Evolutionary conservation across 1,284 basidiomycete genomes (phyloP).

Genomic region (Malassezia restricta): DNA sequence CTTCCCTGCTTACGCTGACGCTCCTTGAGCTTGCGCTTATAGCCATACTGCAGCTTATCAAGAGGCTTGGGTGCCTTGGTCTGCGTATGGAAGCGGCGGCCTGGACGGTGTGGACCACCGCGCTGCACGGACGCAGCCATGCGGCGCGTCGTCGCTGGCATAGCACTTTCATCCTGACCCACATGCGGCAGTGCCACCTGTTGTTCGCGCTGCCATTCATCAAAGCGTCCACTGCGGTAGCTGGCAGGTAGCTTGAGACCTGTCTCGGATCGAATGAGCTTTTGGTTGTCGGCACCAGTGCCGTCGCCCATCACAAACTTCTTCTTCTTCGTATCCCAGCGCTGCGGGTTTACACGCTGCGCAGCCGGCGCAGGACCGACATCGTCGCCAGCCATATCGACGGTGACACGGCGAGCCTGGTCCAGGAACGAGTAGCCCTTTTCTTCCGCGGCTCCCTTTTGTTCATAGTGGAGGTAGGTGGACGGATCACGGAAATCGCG

Average conservation of each 20-base stretch:
- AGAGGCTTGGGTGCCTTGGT: conserved; percentile 25
- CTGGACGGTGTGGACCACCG: conserved; percentile 19
- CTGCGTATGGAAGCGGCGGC: conserved; percentile 51
- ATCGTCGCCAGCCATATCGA: conserved; percentile 69
- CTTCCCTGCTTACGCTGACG: conserved; percentile 18
- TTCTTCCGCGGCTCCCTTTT: conserved; percentile 70
- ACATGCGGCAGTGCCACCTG: conserved; percentile 62
- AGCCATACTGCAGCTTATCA: conserved; percentile 17
- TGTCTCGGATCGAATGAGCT: conserved; percentile 83
- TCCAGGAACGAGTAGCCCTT: conserved; percentile 70
- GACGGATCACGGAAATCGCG: conserved; percentile 61
- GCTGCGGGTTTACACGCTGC: conserved; percentile 51
- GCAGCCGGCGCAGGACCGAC: conserved; percentile 45
- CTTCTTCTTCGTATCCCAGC: conserved; percentile 95
- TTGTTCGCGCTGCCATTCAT: conserved; percentile 80
- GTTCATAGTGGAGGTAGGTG: conserved; percentile 83
- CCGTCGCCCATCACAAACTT: conserved; percentile 79
- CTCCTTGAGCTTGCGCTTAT: conserved; percentile 22
- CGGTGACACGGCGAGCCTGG: conserved; percentile 66
- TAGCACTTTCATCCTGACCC: conserved; percentile 59
- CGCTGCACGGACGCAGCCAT: conserved; percentile 7
- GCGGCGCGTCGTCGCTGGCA: conserved; percentile 11
- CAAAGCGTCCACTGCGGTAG: conserved; percentile 83
- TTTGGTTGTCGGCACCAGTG: conserved; percentile 79
- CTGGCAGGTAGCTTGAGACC: conserved; percentile 82